A percentile compares a stretch with the other conserved stretches of the same genome.
Conservation (phyloP, 176 grass and related monocot genomes). For the Cenchrus americanus region DNA sequence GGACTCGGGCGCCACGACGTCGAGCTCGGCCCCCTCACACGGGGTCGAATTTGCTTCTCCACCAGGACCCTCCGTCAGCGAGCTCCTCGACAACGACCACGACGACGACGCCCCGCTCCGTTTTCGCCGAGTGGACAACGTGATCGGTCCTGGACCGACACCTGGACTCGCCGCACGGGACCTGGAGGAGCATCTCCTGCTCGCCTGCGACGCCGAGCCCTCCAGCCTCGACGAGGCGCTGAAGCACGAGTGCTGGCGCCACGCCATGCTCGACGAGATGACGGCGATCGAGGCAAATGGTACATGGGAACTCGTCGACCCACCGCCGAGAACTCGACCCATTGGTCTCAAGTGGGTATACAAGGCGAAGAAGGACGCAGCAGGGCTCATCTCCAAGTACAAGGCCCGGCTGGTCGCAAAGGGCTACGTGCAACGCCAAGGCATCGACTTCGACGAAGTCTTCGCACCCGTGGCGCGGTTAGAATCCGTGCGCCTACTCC, state of each 20-base stretch:
- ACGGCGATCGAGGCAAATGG: neutral
- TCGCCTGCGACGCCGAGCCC: neutral
- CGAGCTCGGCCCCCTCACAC: too few species aligned
- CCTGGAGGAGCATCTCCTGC: neutral
- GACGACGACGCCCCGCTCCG: neutral
- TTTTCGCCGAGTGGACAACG: neutral
- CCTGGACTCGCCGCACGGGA: neutral
- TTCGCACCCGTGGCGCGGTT: too few species aligned
- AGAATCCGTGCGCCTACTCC: too few species aligned
- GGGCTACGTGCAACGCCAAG: too few species aligned
- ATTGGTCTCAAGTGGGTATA: too few species aligned
- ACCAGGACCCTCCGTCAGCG: accelerated
- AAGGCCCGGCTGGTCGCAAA: too few species aligned
- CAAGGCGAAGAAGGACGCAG: too few species aligned
- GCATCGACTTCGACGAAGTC: too few species aligned
- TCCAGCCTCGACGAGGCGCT: neutral
- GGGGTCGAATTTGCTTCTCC: too few species aligned
- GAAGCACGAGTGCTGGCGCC: neutral
- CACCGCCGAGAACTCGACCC: too few species aligned
- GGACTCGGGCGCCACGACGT: too few species aligned
- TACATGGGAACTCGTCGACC: neutral
- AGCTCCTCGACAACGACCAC: neutral
- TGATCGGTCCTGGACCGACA: neutral
- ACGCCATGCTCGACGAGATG: neutral
- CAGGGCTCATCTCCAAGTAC: too few species aligned